Evolutionary conservation across 2,329 filamentous ascomycete species (phyloP).

Genomic region (Pseudocercospora eumusae): DNA sequence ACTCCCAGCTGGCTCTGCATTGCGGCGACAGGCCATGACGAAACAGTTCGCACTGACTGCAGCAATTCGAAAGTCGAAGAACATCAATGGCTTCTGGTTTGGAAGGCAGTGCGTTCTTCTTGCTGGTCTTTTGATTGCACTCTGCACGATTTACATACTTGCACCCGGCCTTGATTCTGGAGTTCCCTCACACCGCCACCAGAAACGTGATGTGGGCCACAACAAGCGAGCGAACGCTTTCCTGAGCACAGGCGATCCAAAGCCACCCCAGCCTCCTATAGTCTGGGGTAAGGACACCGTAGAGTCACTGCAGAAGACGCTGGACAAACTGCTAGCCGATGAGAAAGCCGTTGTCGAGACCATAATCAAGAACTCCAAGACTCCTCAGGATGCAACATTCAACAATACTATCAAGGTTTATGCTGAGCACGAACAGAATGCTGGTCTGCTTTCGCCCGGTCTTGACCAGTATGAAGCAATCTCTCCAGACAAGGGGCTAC

Average conservation of each 20-base stretch:
- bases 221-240: neutral
- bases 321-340: neutral
- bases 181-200: neutral
- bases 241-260: neutral
- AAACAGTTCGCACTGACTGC: neutral
- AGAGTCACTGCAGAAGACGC: neutral
- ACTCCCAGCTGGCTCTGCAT: neutral
- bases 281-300: constrained; percentile 2
- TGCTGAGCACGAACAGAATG: constrained; percentile 58
- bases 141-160: neutral
- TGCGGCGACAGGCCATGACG: neutral
- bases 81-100: neutral
- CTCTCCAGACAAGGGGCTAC: constrained; percentile 46
- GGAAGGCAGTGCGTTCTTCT: neutral
- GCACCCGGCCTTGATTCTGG: neutral
- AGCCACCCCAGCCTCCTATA: neutral
- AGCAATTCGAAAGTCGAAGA: neutral
- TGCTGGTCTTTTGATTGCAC: neutral
- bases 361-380: constrained; percentile 59
- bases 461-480: constrained; percentile 50
- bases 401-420: constrained; percentile 63
- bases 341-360: constrained; percentile 63
- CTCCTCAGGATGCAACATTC: constrained; percentile 57
- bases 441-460: constrained; percentile 52
- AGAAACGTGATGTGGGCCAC: neutral